These are phyloP conservation scores for Pezicula rhizophila DNA, from an alignment of 2,329 filamentous ascomycete species.

Conservation along the genomic window DNA sequence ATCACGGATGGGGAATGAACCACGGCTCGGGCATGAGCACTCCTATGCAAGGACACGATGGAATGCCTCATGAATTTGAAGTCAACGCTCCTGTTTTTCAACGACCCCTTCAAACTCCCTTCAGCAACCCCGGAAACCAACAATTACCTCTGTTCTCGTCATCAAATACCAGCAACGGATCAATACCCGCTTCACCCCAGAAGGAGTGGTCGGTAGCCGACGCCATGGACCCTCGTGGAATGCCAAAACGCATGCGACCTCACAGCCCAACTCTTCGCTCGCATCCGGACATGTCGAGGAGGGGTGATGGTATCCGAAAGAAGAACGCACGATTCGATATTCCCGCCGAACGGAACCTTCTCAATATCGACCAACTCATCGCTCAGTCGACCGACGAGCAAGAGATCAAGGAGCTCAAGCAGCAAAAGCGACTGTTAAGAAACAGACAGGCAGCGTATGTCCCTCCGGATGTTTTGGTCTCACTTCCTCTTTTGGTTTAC, in stretches of 20 bases:
- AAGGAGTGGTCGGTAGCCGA: constrained; percentile 51
- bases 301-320: constrained; percentile 69
- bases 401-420: constrained; percentile 96
- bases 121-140: constrained; percentile 44
- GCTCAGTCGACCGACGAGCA: constrained; percentile 81
- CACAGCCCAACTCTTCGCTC: constrained; percentile 63
- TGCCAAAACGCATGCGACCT: constrained; percentile 57
- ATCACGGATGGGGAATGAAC: constrained; percentile 23
- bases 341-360: constrained; percentile 83
- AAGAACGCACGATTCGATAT: constrained; percentile 99
- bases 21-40: constrained; percentile 66
- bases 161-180: constrained; percentile 38
- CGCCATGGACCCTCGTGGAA: constrained; percentile 39
- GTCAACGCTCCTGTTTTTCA: constrained; percentile 42
- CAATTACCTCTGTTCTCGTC: constrained; percentile 49
- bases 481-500: constrained; percentile 7
- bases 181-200: constrained; percentile 51
- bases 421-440: constrained; percentile 88
- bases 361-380: constrained; percentile 93
- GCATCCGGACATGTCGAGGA: constrained; percentile 61
- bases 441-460: constrained; percentile 96
- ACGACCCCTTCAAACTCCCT: constrained; percentile 47
- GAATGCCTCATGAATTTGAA: constrained; percentile 52
- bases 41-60: constrained; percentile 65
- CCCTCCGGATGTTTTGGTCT: constrained; percentile 22